Base-by-base conservation (phyloP, 2,329 filamentous ascomycete species). In the Fusarium tanahbumbuense region DNA sequence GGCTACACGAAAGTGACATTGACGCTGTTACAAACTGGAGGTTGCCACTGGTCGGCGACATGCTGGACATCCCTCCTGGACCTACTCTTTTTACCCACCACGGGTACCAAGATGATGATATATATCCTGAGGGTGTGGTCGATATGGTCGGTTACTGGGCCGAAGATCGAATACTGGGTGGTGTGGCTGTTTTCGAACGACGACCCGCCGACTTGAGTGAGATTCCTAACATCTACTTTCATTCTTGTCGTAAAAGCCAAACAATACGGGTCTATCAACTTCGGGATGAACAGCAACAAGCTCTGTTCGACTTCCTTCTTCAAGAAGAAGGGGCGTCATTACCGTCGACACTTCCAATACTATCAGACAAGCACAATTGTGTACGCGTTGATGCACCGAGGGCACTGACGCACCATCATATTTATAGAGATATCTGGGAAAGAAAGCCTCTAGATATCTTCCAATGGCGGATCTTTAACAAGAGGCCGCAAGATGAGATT, bases 361-460 rank as follows among this genome's bases (percentile, higher is more conserved):
- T 67, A 5, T 20, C 55, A 20, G 30, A 54, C 6, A 45, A 41
- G n/a, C 55, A 47, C 16, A 71, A 68, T 8, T 48, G 48, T 18
- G 15, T 70, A 23, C 64, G 63, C 6, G 52, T 70, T 2, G 68
- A 71, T 25, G 52, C 60, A 1, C 49, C 59, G 2, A 28, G 20
- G 30, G 60, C 68, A 9, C 55, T 71, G 3, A 58, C 52, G 6
- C 47, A 60, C 2, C n/a, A 45, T 27, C 44, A 45, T 10, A 68
- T 71, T 3, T 71, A 71, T 22, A 30, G 60, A 44, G 64, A 68
- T 0, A 66, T 68, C 7, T 71, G 68, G 68, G 68, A 71, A 45
- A 52, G 57, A 3, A 60, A 65, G 3, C 54, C 64, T 15, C 28
- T 60, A 1, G 47, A 45, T 5, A 52, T 53, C 0, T 40, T 55